Percentiles rank a stretch among this genome's conserved stretches.
phyloP scores from a whole-genome alignment of 2,329 filamentous ascomycete genomes.

The Cephalotrichum gorgonifer region DNA sequence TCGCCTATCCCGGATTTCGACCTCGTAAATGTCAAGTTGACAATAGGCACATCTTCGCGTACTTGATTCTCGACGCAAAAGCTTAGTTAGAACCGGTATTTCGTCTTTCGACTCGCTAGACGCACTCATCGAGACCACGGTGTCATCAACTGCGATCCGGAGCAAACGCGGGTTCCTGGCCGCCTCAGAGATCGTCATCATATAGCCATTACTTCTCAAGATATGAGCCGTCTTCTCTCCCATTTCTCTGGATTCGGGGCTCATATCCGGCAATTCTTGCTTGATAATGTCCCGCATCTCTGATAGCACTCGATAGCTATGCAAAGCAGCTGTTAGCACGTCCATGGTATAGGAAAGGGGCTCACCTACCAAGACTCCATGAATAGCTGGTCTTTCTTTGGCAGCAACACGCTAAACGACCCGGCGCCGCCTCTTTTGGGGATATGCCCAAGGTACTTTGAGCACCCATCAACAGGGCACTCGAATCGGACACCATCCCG shows the following conservation, averaged over 20 bases:
- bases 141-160: neutral
- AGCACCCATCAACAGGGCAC: neutral
- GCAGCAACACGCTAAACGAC: neutral
- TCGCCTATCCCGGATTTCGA: neutral
- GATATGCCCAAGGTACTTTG: neutral
- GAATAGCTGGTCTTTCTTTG: neutral
- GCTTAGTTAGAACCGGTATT: neutral
- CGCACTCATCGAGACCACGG: neutral
- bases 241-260: neutral
- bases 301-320: neutral
- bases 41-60: neutral
- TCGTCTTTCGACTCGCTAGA: neutral
- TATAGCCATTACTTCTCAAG: neutral
- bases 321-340: neutral
- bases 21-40: neutral
- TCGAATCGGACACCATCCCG: neutral
- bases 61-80: neutral
- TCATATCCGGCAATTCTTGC: neutral
- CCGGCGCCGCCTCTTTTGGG: neutral
- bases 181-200: neutral
- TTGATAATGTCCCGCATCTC: neutral
- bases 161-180: neutral
- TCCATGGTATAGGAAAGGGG: neutral
- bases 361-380: neutral
- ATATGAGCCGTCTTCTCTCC: neutral